Evolutionary conservation across 1,284 basidiomycete species (phyloP).

Genomic region (Ganoderma leucocontextum): DNA sequence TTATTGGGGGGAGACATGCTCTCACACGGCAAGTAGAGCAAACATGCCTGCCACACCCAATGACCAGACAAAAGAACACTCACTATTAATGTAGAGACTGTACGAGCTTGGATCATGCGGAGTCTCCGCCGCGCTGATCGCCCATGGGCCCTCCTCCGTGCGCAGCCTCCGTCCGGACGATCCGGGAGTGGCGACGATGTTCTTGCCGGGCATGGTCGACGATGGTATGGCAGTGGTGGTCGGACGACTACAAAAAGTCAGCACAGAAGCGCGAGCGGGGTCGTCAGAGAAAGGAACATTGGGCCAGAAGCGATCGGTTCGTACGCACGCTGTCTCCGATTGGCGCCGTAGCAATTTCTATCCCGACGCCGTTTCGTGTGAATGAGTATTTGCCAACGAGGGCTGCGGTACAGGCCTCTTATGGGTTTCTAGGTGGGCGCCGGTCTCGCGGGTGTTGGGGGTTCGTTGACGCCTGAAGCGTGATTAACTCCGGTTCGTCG

Average conservation of each 20-base stretch:
- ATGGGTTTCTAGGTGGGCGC: constrained; percentile 25
- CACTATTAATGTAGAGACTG: constrained; percentile 59
- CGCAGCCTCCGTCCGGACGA: constrained; percentile 40
- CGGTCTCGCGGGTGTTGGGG: constrained; percentile 41
- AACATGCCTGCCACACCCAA: not conserved
- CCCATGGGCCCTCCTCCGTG: constrained; percentile 58
- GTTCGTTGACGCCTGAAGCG: constrained; percentile 49
- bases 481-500: constrained; percentile 48
- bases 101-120: constrained; percentile 50
- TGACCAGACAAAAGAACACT: constrained; percentile 38
- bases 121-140: constrained; percentile 59
- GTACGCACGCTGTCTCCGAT: constrained; percentile 34
- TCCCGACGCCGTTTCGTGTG: constrained; percentile 39
- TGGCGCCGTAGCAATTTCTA: constrained; percentile 35
- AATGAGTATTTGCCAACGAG: constrained; percentile 20
- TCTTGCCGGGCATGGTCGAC: constrained; percentile 46
- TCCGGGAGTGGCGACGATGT: constrained; percentile 46
- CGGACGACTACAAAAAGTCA: not conserved
- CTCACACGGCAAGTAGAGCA: not conserved
- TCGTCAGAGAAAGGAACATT: constrained; percentile 48
- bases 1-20: not conserved
- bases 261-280: constrained; percentile 25
- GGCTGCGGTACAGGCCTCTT: constrained; percentile 30
- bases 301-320: constrained; percentile 42
- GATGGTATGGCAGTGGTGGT: constrained; percentile 39